A percentile compares a stretch with the other conserved stretches of the same genome.
Evolutionary conservation across 23 red algal species (phyloP).

Genomic region (Gracilaria vermiculophylla): DNA sequence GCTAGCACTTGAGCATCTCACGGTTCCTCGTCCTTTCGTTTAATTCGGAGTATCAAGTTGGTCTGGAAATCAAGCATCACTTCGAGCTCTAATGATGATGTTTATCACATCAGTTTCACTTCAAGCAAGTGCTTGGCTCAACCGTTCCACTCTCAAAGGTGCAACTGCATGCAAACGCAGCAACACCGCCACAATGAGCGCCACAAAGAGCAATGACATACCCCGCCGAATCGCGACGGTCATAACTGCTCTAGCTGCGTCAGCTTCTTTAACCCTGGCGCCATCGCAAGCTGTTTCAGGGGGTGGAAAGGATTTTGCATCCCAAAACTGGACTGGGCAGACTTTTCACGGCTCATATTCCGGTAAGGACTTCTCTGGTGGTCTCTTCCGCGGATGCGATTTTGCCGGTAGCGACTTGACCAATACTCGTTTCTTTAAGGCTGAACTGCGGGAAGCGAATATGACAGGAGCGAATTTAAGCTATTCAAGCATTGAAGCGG

Average conservation of each 20-base stretch:
- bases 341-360: conserved; percentile 63
- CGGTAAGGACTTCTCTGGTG: conserved; percentile 76
- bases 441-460: conserved; percentile 75
- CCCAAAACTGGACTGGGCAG: conserved; percentile 49
- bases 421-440: conserved; percentile 84
- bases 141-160: too few species aligned
- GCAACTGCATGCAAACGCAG: background rate
- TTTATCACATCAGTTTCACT: background rate
- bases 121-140: background rate
- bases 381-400: conserved; percentile 54
- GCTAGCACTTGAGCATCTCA: too few species aligned
- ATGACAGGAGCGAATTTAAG: conserved; percentile 66
- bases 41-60: too few species aligned
- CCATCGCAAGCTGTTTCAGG: conserved; percentile 71
- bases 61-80: too few species aligned
- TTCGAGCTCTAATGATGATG: background rate
- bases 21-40: too few species aligned
- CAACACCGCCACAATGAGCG: background rate
- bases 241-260: background rate
- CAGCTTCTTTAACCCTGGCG: background rate
- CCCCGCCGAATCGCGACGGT: background rate
- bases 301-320: conserved; percentile 84
- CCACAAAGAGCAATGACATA: background rate
- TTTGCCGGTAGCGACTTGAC: conserved; percentile 71
- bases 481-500: conserved; percentile 70